Evolutionary conservation across 2,329 filamentous ascomycete genomes (phyloP), one percentile per base, ranked within the genome.

Genomic region (Fusarium austroafricanum): DNA sequence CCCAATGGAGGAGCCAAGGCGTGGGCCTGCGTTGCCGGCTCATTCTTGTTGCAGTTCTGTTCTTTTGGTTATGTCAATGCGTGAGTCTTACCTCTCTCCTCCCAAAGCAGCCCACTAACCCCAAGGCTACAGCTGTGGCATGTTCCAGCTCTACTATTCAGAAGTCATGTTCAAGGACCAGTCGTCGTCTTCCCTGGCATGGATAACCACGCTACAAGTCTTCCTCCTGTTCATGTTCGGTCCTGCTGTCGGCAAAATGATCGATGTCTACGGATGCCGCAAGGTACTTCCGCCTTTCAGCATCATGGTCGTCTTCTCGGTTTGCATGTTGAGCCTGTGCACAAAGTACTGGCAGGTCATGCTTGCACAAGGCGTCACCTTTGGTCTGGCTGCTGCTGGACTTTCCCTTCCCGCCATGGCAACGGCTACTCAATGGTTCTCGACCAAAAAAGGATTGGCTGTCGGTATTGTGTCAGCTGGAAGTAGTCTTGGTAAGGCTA

Each of bases 71-170:
- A 54, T 11, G 51, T 54, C 31, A 54, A 54, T 18, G 51, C 51
- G 42, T 49, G n/a, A 20, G 51, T 37, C 18, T 8, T 9, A 6
- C 1, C 10, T 31, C 29, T n/a, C n/a, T 2, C 31, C 4, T 47
- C 4, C 1, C 12, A 6, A 11, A 28, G 6, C 6, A 3, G 1
- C 6, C 4, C 8, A 5, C n/a, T 54, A 2, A 54, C 6, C 17
- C 10, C 12, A 21, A 10, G 28, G 17, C 17, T 17, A n/a, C 17
- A 54, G 51, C 28, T 54, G 51, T 26, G 51, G 51, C 15, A 54
- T 54, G 51, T 54, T 54, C 26, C 51, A 54, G 23, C 3, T 54
- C 4, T 54, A 54, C 42, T 54, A 54, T 29, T 54, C 51, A 1
- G 14, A 49, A 17, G 51, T 49, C 17, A 54, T 49, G 42, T 29